Base-by-base conservation (phyloP, 306 rosid species). In the Gastrolobium villosum region DNA sequence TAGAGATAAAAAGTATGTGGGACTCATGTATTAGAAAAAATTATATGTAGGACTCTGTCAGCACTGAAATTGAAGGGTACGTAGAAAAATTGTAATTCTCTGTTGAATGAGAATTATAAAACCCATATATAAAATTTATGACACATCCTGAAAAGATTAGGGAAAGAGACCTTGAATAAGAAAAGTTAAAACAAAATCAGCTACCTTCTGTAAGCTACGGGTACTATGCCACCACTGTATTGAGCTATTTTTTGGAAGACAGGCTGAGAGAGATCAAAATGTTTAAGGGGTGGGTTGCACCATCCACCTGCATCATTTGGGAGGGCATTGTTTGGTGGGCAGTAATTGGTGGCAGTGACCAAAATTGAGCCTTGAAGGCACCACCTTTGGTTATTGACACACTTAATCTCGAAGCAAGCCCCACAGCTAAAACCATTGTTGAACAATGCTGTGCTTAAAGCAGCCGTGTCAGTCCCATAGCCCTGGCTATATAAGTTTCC, bases 281-380 rank as follows among this genome's bases (percentile, higher is more conserved):
- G 96, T 15, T 85, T 89, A 81, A 66, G 93, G 32, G 96, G 96
- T 43, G 93, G 89, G 76, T 91, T 91, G 84, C 96, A 91, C 96
- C 96, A 91, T 3, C 96, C 93, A 46, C 93, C 96, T 10, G 82
- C 87, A 79, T 88, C 85, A 77, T 88, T 91, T n/a, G 96, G 90
- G 3, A 85, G 84, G 6, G 93, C 93, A 36, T 84, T 77, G 84
- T 91, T 91, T 75, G 93, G 93, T 3, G 96, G 93, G 77, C 96
- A 91, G 70, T 89, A 91, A 67, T 89, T 91, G 28, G 96, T 91
- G 65, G 93, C 91, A 5, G 96, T 91, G 74, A 91, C 91, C 76
- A 87, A 78, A 59, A 89, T 54, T 10, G 96, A 82, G 26, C 70
- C 83, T 0, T 84, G 76, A 15, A 78, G 87, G 75, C 96, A 91